Evolutionary conservation across 305 asterid species (phyloP).

Genomic region (Fraxinus albicans): DNA sequence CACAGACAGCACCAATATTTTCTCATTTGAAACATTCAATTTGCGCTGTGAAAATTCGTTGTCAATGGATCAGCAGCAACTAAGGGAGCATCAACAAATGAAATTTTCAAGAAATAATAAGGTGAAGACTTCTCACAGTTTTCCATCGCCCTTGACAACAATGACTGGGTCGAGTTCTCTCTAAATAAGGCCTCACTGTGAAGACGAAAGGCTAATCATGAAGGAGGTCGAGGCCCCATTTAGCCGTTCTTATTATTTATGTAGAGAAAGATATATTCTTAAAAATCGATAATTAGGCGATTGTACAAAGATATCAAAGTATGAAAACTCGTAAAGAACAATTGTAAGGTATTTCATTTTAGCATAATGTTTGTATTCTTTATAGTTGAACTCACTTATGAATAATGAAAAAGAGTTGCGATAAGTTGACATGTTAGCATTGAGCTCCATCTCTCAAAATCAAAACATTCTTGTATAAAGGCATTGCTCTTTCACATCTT

Average conservation of each 20-base stretch:
- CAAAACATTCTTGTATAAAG: too few relatives aligned
- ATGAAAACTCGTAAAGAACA: too few relatives aligned
- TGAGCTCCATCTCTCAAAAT: too few relatives aligned
- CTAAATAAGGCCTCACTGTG: slow-evolving; percentile 48
- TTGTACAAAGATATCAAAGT: too few relatives aligned
- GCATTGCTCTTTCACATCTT: too few relatives aligned
- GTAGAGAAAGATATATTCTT: too few relatives aligned
- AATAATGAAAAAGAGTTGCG: too few relatives aligned
- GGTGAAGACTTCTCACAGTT: neutral
- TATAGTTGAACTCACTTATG: too few relatives aligned
- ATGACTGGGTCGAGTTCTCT: slow-evolving; percentile 48
- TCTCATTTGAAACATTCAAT: neutral
- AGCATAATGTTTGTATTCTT: too few relatives aligned
- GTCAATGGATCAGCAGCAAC: neutral
- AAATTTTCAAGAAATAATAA: neutral
- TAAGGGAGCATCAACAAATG: neutral
- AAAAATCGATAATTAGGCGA: too few relatives aligned
- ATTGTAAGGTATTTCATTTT: too few relatives aligned
- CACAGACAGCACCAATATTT: neutral
- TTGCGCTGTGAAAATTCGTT: neutral
- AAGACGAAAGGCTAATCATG: slow-evolving; percentile 58
- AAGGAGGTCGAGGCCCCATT: slow-evolving; percentile 56
- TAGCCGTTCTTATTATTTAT: slow-evolving; percentile 22
- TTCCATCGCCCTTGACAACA: slow-evolving; percentile 78
- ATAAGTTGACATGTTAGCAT: too few relatives aligned